Evolutionary conservation across 1,284 basidiomycete genomes (phyloP).

Genomic region (Serendipita sp.): DNA sequence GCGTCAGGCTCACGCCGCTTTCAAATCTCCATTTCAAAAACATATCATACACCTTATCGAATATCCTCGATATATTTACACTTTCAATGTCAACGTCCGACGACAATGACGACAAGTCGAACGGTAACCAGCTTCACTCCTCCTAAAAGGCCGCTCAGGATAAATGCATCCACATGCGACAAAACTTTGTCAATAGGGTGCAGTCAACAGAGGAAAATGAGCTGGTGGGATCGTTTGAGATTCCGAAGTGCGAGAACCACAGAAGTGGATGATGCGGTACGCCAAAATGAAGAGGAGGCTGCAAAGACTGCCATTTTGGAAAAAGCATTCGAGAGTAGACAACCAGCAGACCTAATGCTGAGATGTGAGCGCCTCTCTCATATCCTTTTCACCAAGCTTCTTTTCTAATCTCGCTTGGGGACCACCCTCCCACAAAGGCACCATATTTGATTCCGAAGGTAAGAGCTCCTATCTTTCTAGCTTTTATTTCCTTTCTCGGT

Average conservation of each 20-base stretch:
- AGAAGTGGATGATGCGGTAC: background rate
- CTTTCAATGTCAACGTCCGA: too few species aligned
- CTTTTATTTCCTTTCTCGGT: background rate
- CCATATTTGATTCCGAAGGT: slow-evolving; percentile 74
- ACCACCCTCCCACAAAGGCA: slow-evolving; percentile 36
- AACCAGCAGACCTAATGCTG: slow-evolving; percentile 67
- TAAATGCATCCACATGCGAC: too few species aligned
- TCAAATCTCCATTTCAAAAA: too few species aligned
- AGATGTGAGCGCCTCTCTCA: slow-evolving; percentile 43
- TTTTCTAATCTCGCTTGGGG: slow-evolving; percentile 6
- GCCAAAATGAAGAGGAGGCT: slow-evolving; percentile 47
- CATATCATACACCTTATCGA: too few species aligned
- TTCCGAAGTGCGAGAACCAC: background rate
- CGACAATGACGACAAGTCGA: too few species aligned
- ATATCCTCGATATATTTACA: too few species aligned
- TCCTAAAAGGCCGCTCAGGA: too few species aligned
- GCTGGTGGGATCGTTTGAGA: too few species aligned
- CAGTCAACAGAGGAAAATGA: too few species aligned
- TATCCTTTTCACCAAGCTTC: slow-evolving; percentile 10
- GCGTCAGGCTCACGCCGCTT: too few species aligned
- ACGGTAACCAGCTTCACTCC: too few species aligned
- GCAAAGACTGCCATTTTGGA: slow-evolving; percentile 59
- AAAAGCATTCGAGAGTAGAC: slow-evolving; percentile 66
- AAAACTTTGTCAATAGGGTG: too few species aligned
- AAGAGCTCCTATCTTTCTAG: slow-evolving; percentile 13